A percentile compares a stretch with the other conserved stretches of the same genome.
Evolutionary conservation across 768 basidiomycete species (phyloP).

Genomic region (Boletus rufocinnamomeus): DNA sequence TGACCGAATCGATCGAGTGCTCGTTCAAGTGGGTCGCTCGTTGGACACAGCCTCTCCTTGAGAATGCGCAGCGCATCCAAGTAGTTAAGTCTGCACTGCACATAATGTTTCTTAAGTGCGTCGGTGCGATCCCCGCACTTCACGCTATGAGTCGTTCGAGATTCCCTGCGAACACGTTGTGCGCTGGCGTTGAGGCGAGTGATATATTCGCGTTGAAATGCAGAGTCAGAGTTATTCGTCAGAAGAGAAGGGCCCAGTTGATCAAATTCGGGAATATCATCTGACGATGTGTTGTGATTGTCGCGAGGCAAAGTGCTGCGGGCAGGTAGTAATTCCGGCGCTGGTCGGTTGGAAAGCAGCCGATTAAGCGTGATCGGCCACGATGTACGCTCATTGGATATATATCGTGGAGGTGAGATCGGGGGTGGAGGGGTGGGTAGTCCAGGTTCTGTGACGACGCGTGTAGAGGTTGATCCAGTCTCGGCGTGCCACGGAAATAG

Average conservation of each 20-base stretch:
- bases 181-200: too few relatives aligned
- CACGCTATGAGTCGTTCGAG: not conserved
- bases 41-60: conserved; percentile 13
- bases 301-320: not conserved
- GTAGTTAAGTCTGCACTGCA: conserved; percentile 1
- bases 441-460: not conserved
- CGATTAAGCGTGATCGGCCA: not conserved
- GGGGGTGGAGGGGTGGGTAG: not conserved
- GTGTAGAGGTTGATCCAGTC: not conserved
- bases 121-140: not conserved
- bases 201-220: conserved; percentile 18
- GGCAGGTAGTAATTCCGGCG: not conserved
- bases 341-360: too few relatives aligned
- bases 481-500: not conserved
- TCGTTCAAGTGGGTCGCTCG: conserved; percentile 1
- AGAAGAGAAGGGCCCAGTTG: not conserved
- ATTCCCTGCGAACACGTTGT: conserved; percentile 1
- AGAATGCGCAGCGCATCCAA: not conserved
- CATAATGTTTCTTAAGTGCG: conserved; percentile 1
- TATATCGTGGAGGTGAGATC: too few relatives aligned
- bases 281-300: not conserved
- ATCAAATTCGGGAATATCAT: not conserved
- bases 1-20: conserved; percentile 12
- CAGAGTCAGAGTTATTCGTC: too few relatives aligned
- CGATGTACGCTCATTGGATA: too few relatives aligned